Base-by-base conservation (phyloP, 345 rosid species). In the Gossypium rotundifolium region DNA sequence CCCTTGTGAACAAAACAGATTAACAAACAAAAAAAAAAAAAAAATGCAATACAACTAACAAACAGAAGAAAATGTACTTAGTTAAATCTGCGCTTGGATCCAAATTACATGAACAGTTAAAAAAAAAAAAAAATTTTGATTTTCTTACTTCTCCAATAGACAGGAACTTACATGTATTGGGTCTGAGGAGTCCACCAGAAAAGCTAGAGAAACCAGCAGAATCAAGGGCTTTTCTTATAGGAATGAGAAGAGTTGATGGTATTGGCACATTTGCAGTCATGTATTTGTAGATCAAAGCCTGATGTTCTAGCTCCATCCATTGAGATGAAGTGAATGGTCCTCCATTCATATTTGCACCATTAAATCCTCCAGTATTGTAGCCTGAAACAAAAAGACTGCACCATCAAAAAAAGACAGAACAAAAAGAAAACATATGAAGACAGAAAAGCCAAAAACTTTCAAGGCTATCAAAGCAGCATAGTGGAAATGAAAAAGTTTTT, bases 231-330 rank as follows among this genome's bases (percentile, higher is more conserved):
- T 88, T 94, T 84, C 83, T 86, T 63, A 90, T 90, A 75, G 98
- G 91, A 67, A 85, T 74, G 64, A 94, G 93, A 40, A 94, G 87
- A 73, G 79, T 81, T 74, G 92, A 81, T 4, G 98, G 98, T 54
- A 94, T 82, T 64, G 98, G 96, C 8, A 87, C 87, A 78, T 89
- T 90, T 49, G 97, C 88, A 72, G 84, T 83, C 48, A 94, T 85
- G 83, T 89, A 89, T 78, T 92, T 92, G 81, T 85, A 92, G 90
- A 94, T 92, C 90, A 92, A 81, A 13, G 97, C 96, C 80, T 94
- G 98, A 75, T 90, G 97, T 82, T 94, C 96, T 25, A 94, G 81
- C 86, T 94, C 98, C 81, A 87, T 87, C 97, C 97, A 92, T 78
- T 94, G 98, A 20, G 89, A 84, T 52, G 83, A 84, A 64, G 94